phyloP scores from a whole-genome alignment of 2,329 filamentous ascomycete genomes.

The Nothomitra cinnamomea region DNA sequence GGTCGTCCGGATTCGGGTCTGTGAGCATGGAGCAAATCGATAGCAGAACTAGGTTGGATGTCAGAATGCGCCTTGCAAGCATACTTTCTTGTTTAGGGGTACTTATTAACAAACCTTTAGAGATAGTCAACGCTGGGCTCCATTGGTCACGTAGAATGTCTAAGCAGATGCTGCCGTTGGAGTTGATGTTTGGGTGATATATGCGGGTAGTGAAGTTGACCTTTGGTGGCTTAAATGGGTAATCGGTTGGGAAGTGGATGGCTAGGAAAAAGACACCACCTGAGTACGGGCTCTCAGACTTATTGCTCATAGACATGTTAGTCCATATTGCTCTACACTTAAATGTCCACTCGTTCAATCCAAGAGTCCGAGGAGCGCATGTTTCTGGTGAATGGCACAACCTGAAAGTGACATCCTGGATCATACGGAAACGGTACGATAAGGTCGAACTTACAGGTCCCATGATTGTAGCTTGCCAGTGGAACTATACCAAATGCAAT shows the following conservation, averaged over 20 bases:
- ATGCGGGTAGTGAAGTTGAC: conserved; percentile 99
- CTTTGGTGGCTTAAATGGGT: conserved; percentile 99
- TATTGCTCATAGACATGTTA: conserved; percentile 7
- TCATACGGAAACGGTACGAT: conserved; percentile 10
- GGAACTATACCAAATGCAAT: conserved; percentile 48
- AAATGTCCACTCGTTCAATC: too few relatives aligned
- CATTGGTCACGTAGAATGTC: conserved; percentile 98
- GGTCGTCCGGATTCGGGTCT: conserved; percentile 97
- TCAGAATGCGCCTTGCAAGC: conserved; percentile 11
- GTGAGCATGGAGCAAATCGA: conserved; percentile 99
- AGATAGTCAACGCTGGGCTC: conserved; percentile 96
- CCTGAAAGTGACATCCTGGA: too few relatives aligned
- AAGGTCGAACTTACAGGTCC: conserved; percentile 60
- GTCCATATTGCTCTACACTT: background rate
- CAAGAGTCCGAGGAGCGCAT: too few relatives aligned
- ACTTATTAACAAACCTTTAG: conserved; percentile 54
- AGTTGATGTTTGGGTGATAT: conserved; percentile 99
- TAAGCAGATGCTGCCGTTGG: conserved; percentile 96
- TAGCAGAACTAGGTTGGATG: conserved; percentile 51
- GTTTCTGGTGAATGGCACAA: too few relatives aligned
- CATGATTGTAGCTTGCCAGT: conserved; percentile 99
- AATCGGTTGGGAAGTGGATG: conserved; percentile 99
- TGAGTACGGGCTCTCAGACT: conserved; percentile 75
- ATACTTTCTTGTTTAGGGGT: background rate
- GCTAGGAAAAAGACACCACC: conserved; percentile 97